Evolutionary conservation across 1,284 basidiomycete species (phyloP).

Genomic region (Irpex sp.): DNA sequence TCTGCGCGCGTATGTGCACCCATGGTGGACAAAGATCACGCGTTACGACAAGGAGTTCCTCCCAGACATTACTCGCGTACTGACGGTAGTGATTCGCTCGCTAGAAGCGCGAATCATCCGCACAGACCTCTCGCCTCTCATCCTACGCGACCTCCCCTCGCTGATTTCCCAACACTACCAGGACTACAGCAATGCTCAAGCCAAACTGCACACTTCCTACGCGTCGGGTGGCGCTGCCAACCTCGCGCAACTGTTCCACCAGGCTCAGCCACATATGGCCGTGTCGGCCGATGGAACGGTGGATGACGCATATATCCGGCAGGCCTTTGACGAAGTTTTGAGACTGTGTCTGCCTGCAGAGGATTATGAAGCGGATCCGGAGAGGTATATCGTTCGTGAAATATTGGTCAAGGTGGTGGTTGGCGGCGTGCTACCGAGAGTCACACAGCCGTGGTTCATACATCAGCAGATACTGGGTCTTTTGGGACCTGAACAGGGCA

Average conservation of each 20-base stretch:
- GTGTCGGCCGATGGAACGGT: conserved; percentile 57
- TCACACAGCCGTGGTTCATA: conserved; percentile 82
- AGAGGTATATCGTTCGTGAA: conserved; percentile 75
- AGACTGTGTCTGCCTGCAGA: conserved; percentile 62
- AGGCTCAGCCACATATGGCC: conserved; percentile 77
- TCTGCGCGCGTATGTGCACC: conserved; percentile 70
- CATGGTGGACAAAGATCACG: conserved; percentile 82
- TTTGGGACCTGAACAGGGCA: conserved; percentile 41
- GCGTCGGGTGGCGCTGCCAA: conserved; percentile 59
- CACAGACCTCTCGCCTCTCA: conserved; percentile 53
- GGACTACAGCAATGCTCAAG: conserved; percentile 66
- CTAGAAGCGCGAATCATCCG: conserved; percentile 57
- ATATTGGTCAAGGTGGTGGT: conserved; percentile 70
- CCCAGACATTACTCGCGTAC: conserved; percentile 60
- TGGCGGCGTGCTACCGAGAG: conserved; percentile 58
- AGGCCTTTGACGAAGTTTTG: conserved; percentile 69
- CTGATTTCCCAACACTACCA: conserved; percentile 68
- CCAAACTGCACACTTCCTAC: conserved; percentile 64
- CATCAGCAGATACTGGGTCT: conserved; percentile 61
- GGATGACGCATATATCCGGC: conserved; percentile 75
- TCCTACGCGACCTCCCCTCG: conserved; percentile 57
- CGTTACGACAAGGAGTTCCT: conserved; percentile 80
- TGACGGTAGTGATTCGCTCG: conserved; percentile 53
- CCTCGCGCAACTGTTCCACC: conserved; percentile 68
- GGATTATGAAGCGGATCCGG: conserved; percentile 66